A percentile compares a stretch with the other conserved stretches of the same genome.
Conservation (phyloP, 2,329 filamentous ascomycete genomes). For the Hymenoscyphus fraxineus region DNA sequence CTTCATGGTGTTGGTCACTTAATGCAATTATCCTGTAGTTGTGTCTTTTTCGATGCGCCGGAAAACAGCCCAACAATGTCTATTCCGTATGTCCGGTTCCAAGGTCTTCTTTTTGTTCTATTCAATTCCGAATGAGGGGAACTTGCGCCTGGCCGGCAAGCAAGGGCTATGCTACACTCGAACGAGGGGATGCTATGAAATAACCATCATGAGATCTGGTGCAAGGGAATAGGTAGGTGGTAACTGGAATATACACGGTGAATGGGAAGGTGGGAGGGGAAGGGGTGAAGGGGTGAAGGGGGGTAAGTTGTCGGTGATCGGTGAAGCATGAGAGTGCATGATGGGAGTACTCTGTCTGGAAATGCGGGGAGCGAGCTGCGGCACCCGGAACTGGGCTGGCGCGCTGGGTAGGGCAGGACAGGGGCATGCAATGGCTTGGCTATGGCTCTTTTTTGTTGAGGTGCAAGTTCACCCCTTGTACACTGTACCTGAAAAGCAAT, state of each 20-base stretch:
- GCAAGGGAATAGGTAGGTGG: not conserved
- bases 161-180: conserved; percentile 14
- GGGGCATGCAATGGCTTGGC: not conserved
- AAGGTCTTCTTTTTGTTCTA: not conserved
- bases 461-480: not conserved
- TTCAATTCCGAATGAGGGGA: not conserved
- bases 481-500: not conserved
- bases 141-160: conserved; percentile 27
- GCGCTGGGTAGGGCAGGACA: not conserved
- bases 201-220: conserved; percentile 25
- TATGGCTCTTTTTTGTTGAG: not conserved
- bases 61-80: not conserved
- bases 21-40: not conserved
- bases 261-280: conserved; percentile 1
- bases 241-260: conserved; percentile 9
- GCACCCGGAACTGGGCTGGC: too few relatives aligned
- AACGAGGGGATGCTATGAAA: conserved; percentile 20
- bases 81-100: conserved; percentile 17
- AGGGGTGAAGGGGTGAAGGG: not conserved
- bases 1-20: conserved; percentile 35
- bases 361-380: not conserved
- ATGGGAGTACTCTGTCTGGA: not conserved
- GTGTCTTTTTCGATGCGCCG: conserved; percentile 6
- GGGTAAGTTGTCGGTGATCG: not conserved
- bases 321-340: not conserved